Evolutionary conservation across 116 monocot genomes (phyloP), one percentile per base, ranked within the genome.

Genomic region (Phalaenopsis hybrid): DNA sequence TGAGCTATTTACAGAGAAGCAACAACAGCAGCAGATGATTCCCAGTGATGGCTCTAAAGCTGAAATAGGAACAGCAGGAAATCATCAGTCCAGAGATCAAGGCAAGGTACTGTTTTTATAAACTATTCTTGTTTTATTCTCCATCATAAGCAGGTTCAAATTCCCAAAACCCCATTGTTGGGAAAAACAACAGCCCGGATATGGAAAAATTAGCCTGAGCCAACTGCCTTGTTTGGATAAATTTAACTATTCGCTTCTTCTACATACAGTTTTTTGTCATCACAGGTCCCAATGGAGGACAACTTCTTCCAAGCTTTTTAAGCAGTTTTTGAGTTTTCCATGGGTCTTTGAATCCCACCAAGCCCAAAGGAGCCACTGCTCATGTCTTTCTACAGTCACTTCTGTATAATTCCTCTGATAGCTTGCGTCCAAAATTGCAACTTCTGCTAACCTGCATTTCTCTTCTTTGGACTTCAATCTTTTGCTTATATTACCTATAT

Each of bases 51-150:
- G 78, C 82, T 72, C 92, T 17, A 82, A 77, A 83, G 76, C 81
- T 75, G 88, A 77, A 83, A 63, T 41, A 81, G 84, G 79, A 81
- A 74, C 81, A 57, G 81, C 77, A 28, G 63, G 44, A 79, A 86
- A 83, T 80, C 84, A 86, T 61, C 85, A 79, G 79, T 84, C 63
- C 85, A 89, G 28, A 79, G 45, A 85, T 83, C 86, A 89, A 90
- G 90, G 85, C 48, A 91, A 87, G 86, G 94, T 94, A 83, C 82
- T 80, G 74, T 81, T 46, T 13, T 61, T 49, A 41, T 41, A 17
- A 10, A 23, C 67, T 67, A 55, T 55, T 57, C 74, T 79, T 75
- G 50, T 20, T 57, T 34, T 79, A 15, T 25, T 78, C 28, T 37
- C 44, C 74, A 74, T 74, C 68, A 80, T 81, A 55, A 41, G 25